Conservation (phyloP, 2,329 filamentous ascomycete species). For the Ustulina deusta region DNA sequence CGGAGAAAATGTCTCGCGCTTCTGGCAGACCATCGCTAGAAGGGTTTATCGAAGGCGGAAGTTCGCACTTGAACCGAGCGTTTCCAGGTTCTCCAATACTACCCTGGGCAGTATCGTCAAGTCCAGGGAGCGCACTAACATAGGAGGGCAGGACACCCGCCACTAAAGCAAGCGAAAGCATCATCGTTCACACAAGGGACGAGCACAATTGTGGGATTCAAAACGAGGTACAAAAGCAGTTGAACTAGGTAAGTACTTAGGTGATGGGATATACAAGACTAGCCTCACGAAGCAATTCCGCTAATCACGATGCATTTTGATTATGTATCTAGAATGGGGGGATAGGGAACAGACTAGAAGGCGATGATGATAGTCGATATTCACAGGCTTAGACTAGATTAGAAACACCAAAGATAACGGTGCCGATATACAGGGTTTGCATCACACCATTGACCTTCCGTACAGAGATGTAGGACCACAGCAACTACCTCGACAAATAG, state of each 20-base stretch:
- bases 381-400: background rate
- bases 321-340: background rate
- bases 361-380: background rate
- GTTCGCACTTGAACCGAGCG: constrained; percentile 48
- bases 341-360: background rate
- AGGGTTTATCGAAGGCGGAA: constrained; percentile 47
- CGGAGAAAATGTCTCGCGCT: constrained; percentile 47
- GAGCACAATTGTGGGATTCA: background rate
- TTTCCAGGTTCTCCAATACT: constrained; percentile 32
- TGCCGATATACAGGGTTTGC: constrained; percentile 42
- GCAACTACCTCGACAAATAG: constrained; percentile 9
- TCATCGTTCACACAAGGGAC: constrained; percentile 35
- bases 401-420: background rate
- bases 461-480: constrained; percentile 20
- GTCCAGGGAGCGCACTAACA: constrained; percentile 35
- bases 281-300: background rate
- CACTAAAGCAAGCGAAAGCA: constrained; percentile 40
- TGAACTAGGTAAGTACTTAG: no score
- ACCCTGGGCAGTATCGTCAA: constrained; percentile 36
- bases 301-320: background rate
- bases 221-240: background rate
- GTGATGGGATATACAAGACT: background rate
- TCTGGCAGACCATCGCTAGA: constrained; percentile 49
- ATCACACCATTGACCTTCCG: constrained; percentile 43
- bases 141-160: constrained; percentile 39